Percentiles rank a stretch among this genome's conserved stretches.
phyloP scores from a whole-genome alignment of 2,329 filamentous ascomycete species.

The Aspergillus oerlinghausenensis region DNA sequence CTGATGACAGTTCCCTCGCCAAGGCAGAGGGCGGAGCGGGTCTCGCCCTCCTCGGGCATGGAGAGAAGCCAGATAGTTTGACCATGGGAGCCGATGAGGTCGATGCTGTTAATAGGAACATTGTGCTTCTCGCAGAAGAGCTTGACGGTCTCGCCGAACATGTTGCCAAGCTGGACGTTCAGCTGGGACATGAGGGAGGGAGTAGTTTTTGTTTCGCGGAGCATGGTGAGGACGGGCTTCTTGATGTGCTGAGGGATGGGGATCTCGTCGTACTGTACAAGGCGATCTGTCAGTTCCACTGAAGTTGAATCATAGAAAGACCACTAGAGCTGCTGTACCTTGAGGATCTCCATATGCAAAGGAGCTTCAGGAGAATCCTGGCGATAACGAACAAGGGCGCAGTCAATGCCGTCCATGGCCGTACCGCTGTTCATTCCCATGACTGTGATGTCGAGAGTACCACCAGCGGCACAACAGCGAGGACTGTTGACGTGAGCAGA shows the following conservation, averaged over 20 bases:
- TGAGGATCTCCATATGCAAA: constrained; percentile 54
- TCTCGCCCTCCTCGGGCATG: constrained; percentile 48
- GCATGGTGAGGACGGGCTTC: constrained; percentile 54
- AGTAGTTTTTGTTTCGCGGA: constrained; percentile 49
- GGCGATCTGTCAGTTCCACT: not conserved
- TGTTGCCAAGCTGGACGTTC: constrained; percentile 54
- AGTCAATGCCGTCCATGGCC: constrained; percentile 56
- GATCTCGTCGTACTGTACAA: constrained; percentile 47
- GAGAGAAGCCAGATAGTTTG: constrained; percentile 56
- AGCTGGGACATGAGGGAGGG: constrained; percentile 53
- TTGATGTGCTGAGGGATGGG: constrained; percentile 49
- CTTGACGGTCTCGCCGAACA: constrained; percentile 36
- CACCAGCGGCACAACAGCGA: not conserved
- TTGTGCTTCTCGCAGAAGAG: constrained; percentile 45
- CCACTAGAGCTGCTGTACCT: constrained; percentile 11
- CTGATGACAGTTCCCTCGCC: constrained; percentile 55
- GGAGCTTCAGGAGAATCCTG: constrained; percentile 49
- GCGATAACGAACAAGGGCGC: constrained; percentile 53
- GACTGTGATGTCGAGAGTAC: constrained; percentile 42
- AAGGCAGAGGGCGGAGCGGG: constrained; percentile 51
- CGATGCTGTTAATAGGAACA: too few relatives aligned
- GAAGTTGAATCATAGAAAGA: not conserved
- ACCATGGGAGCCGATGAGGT: constrained; percentile 43
- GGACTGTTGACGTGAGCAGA: too few relatives aligned
- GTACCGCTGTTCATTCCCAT: constrained; percentile 47